Base-by-base conservation (phyloP, 257 asterid genomes). In the Fraxinus cuspidata region DNA sequence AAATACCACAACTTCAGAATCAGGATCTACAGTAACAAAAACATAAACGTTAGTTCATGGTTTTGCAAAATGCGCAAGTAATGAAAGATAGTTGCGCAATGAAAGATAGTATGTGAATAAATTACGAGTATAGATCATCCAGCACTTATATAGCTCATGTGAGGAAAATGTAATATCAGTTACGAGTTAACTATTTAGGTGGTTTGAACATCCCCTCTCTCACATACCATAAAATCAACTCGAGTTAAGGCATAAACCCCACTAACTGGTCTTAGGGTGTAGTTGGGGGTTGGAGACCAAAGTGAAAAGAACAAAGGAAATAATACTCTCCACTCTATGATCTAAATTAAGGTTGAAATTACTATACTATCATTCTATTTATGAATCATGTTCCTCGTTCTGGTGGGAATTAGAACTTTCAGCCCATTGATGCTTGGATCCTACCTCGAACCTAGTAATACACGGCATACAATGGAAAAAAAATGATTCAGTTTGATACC, bases 1-100 rank as follows among this genome's bases (percentile, higher is more conserved):
- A 82, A 93, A 93, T 73, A 89, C 86, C 84, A 83, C 90, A 75
- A 93, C 86, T 86, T 96, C 99, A 53, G 98, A 84, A 83, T 96
- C 99, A 73, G 97, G 92, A 88, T 96, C 99, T 95, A 70, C 84
- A 78, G 13, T 67, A 44, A 71, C 75, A 75, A 67, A 82, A 83
- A 65, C 66, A 72, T 21, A 40, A 53, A 70, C 40, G 0, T 81
- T 35, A 80, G 81, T 71, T 60, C 51, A 38, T 23, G 28, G 37
- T 27, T 77, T 82, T 63, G 72, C n/a, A 40, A 74, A 28, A 69
- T 40, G 25, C 25, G 58, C 79, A 53, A 27, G 63, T 69, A 47
- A 65, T 38, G 58, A 70, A 7, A 16, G 10, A n/a, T 68, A 38
- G 28, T 40, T n/a, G n/a, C n/a, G n/a, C n/a, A 47, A 65, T 38